Base-by-base conservation (phyloP, 352 stramenopile genomes). In the Pythium volutum region DNA sequence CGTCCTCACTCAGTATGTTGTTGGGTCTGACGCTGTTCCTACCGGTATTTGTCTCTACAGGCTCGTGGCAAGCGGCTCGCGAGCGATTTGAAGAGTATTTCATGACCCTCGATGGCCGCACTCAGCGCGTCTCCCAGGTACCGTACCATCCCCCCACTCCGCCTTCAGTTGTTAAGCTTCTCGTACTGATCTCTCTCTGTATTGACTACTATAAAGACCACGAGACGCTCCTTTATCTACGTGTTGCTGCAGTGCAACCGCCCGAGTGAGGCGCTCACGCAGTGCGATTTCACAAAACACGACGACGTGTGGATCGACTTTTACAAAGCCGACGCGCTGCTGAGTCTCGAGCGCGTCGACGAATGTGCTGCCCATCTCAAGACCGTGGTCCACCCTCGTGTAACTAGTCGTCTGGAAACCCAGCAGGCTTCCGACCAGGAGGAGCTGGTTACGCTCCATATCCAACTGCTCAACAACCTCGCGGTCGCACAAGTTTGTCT, bases 391-490 rank as follows among this genome's bases (percentile, higher is more conserved):
- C 48, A 84, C 41, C 63, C 63, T 18, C 77, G 67, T 2, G 63
- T 72, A 39, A 54, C 78, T 4, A 22, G 29, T 4, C 29, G 39
- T 6, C 6, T 49, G 4, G 27, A 36, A 8, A 48, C 22, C 5
- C 6, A 26, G 5, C 56, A 6, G 18, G 34, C 1, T 5, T 26
- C 41, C 27, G 31, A 49, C 8, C 10, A 54, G 31, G 50, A 55
- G 11, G 79, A 89, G 47, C 26, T 87, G n/a, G 2, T 11, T 23
- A 20, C 56, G 5, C 79, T 73, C 47, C 81, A 90, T 46, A 64
- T 66, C 1, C 80, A 91, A 22, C 41, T 95, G 15, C 53, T 93
- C 6, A 92, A 92, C 64, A 95, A 95, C 59, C 45, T 93, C 18
- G 84, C 86, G 7, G 65, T 93, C 23, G 74, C 55, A 0, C 62